Percentiles rank a stretch among this genome's conserved stretches.
Evolutionary conservation across 176 grass and related monocot genomes (phyloP).

Genomic region (Oryza longistaminata): DNA sequence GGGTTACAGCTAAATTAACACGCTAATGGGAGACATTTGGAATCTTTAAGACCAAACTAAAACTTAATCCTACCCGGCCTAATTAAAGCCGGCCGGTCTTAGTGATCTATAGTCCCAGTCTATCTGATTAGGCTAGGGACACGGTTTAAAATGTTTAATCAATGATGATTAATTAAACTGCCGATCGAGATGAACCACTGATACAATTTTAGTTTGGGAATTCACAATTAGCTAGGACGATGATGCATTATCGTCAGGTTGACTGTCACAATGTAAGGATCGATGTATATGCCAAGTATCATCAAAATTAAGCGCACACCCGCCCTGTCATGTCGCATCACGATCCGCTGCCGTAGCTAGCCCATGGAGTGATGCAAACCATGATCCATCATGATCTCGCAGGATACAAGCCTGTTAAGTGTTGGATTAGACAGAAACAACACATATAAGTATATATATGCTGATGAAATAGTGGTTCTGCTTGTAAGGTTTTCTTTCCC

Average conservation of each 20-base stretch:
- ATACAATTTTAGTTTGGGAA: background rate
- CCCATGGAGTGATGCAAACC: constrained; percentile 35
- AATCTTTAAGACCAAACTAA: no score
- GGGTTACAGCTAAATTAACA: no score
- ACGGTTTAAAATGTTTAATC: constrained; percentile 9
- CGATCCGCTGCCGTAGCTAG: background rate
- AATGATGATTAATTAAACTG: background rate
- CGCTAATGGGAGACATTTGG: no score
- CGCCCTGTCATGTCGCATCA: constrained; percentile 37
- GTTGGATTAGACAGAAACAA: constrained; percentile 26
- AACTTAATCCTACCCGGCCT: background rate
- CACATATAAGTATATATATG: background rate
- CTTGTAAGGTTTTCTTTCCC: constrained; percentile 18
- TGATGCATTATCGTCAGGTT: background rate
- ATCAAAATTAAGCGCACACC: background rate
- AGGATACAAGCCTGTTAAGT: constrained; percentile 43
- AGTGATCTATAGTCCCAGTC: constrained; percentile 19
- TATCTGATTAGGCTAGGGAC: background rate
- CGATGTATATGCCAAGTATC: background rate
- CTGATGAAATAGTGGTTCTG: background rate
- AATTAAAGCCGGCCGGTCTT: background rate
- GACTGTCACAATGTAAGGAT: constrained; percentile 39
- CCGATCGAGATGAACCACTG: background rate
- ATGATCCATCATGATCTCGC: constrained; percentile 35
- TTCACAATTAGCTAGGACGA: background rate